phyloP scores from a whole-genome alignment of 2,329 filamentous ascomycete species.

The Aspergillus uvarum region DNA sequence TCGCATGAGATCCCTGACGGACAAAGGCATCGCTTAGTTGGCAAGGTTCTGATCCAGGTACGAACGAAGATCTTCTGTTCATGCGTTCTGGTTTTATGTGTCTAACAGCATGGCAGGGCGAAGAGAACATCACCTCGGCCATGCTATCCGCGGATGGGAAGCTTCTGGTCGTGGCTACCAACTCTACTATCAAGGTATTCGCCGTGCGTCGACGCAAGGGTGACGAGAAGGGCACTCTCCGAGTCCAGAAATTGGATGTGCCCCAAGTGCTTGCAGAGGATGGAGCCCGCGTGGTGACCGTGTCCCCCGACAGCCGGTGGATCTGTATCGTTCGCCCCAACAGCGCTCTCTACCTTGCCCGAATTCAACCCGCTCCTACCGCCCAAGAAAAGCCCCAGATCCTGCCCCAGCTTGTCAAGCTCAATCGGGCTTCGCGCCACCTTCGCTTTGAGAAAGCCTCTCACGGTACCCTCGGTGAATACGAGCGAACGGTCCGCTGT shows the following conservation, averaged over 20 bases:
- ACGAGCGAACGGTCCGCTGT: slow-evolving; percentile 73
- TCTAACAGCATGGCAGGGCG: slow-evolving; percentile 52
- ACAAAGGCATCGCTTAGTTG: slow-evolving; percentile 54
- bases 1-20: slow-evolving; percentile 45
- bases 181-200: slow-evolving; percentile 74
- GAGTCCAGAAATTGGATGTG: slow-evolving; percentile 68
- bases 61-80: slow-evolving; percentile 6
- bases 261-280: slow-evolving; percentile 56
- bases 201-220: slow-evolving; percentile 58
- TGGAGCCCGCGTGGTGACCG: slow-evolving; percentile 66
- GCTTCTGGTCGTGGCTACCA: slow-evolving; percentile 73
- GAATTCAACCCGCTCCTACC: slow-evolving; percentile 44
- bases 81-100: slow-evolving; percentile 3
- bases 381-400: slow-evolving; percentile 45
- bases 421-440: slow-evolving; percentile 40
- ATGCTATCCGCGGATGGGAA: slow-evolving; percentile 70
- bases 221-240: slow-evolving; percentile 59
- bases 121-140: slow-evolving; percentile 78
- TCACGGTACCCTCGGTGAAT: slow-evolving; percentile 70
- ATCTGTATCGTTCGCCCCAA: slow-evolving; percentile 58
- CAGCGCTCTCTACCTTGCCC: slow-evolving; percentile 57
- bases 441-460: slow-evolving; percentile 46
- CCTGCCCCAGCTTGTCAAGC: slow-evolving; percentile 45
- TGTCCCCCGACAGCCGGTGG: slow-evolving; percentile 51
- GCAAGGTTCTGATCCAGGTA: slow-evolving; percentile 61